A percentile compares a stretch with the other conserved stretches of the same genome.
Evolutionary conservation across 2,329 filamentous ascomycete genomes (phyloP).

Genomic region (Colletotrichum neosansevieriae): DNA sequence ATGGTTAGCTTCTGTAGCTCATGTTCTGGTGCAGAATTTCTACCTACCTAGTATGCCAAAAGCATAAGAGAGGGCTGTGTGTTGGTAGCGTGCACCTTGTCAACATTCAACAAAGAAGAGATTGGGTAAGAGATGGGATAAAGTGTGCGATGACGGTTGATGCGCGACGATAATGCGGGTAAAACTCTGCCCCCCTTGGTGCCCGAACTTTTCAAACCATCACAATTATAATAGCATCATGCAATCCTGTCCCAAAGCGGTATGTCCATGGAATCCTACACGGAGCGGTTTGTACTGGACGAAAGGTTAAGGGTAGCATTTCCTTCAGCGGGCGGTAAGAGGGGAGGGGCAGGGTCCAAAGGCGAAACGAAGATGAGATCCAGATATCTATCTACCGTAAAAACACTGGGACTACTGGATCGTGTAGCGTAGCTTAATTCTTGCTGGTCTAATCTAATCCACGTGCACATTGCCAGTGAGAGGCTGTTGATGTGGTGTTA

Average conservation of each 20-base stretch:
- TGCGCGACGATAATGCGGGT: not conserved
- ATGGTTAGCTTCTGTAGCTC: too few relatives aligned
- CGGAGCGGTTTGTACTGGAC: not conserved
- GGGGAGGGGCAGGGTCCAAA: not conserved
- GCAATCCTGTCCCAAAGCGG: conserved; percentile 8
- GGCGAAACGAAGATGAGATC: conserved; percentile 16
- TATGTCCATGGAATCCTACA: not conserved
- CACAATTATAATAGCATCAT: not conserved
- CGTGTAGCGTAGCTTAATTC: not conserved
- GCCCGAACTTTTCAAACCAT: not conserved
- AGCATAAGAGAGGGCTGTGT: not conserved
- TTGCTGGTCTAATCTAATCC: not conserved
- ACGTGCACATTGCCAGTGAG: not conserved
- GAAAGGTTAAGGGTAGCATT: not conserved
- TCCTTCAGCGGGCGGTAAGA: not conserved
- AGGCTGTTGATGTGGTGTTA: not conserved
- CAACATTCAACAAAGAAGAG: not conserved
- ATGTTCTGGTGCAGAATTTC: too few relatives aligned
- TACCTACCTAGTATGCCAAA: too few relatives aligned
- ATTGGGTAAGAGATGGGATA: not conserved
- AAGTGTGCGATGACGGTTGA: conserved; percentile 1
- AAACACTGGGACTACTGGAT: conserved; percentile 1
- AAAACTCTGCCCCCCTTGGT: conserved; percentile 3
- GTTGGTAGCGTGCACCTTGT: not conserved
- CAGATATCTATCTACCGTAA: conserved; percentile 10